A percentile compares a stretch with the other conserved stretches of the same genome.
phyloP scores from a whole-genome alignment of 2,329 filamentous ascomycete genomes.

The Clonostachys rhizophaga region DNA sequence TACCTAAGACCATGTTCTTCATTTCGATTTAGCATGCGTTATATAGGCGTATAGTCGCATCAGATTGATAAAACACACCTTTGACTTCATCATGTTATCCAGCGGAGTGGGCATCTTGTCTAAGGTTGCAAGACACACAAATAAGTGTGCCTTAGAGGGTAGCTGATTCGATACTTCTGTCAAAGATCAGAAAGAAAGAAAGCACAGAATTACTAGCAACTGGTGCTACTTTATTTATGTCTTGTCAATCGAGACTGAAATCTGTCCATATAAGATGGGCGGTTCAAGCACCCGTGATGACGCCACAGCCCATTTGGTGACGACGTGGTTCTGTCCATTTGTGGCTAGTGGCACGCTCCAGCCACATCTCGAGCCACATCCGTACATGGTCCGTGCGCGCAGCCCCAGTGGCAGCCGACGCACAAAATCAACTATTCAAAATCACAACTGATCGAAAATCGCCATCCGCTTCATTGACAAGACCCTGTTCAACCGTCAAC shows the following conservation, averaged over 20 bases:
- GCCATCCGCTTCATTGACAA: slow-evolving; percentile 3
- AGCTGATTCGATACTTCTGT: not conserved
- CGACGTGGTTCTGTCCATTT: not conserved
- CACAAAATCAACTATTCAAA: slow-evolving; percentile 17
- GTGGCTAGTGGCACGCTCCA: not conserved
- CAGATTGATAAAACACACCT: slow-evolving; percentile 38
- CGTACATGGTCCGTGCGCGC: slow-evolving; percentile 9
- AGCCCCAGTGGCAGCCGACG: slow-evolving; percentile 14
- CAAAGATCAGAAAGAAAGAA: not conserved
- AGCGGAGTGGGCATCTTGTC: slow-evolving; percentile 62
- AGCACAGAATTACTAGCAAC: not conserved
- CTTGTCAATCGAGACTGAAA: not conserved
- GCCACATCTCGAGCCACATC: not conserved
- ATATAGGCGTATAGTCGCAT: too few species aligned
- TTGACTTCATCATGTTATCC: slow-evolving; percentile 65
- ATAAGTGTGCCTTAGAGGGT: too few species aligned
- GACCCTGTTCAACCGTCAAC: slow-evolving; percentile 12
- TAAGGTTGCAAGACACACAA: too few species aligned
- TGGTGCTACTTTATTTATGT: too few species aligned
- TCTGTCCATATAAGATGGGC: not conserved
- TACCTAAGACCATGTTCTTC: slow-evolving; percentile 69
- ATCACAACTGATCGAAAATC: slow-evolving; percentile 7
- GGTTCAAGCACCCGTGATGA: not conserved
- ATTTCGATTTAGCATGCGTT: slow-evolving; percentile 2
- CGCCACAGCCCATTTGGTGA: slow-evolving; percentile 2